Base-by-base conservation (phyloP, 495 filamentous ascomycete species). In the Pseudotulostoma volvatum region DNA sequence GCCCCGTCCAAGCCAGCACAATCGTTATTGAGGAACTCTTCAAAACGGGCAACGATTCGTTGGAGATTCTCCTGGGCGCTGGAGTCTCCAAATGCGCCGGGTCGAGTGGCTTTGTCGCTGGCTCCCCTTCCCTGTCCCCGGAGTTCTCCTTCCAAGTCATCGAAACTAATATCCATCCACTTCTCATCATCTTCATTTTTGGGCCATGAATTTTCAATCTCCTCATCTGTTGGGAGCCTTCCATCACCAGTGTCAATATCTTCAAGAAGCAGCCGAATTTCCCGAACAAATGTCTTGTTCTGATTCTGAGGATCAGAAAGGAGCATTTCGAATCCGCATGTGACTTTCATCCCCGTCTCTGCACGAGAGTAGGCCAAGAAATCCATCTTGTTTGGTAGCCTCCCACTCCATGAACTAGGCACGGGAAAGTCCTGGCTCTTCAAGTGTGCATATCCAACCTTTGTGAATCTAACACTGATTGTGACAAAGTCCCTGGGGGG, bases 91-190 rank as follows among this genome's bases (percentile, higher is more conserved):
- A 93, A 93, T 1, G 62, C 63, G 19, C 55, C 62, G 14, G 42
- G 39, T 21, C 48, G 31, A 4, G 19, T 18, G 3, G 45, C 41
- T 28, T 43, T 18, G 11, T 51, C 48, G 40, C 60, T 40, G 33
- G 56, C 47, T 17, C 37, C 51, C 39, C 63, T 64, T 18, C 49
- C 51, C 25, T 52, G 59, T 0, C 78, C 78, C 40, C 71, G 64
- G 2, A 97, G 62, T 54, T 93, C 84, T 31, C 67, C 60, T 47
- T 96, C 88, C 40, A 97, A 81, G 37, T 93, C 85, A 17, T 78
- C 67, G 49, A 82, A 95, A 46, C 84, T 76, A 38, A 97, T 87
- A 51, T 96, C 79, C 42, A 97, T 61, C 90, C 90, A 97, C n/a
- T 67, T 66, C 43, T 96, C 92, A 46, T 81, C 70, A 42, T 97